Base-by-base conservation (phyloP, 2,329 filamentous ascomycete species). In the Calonectria pseudoreteaudii region DNA sequence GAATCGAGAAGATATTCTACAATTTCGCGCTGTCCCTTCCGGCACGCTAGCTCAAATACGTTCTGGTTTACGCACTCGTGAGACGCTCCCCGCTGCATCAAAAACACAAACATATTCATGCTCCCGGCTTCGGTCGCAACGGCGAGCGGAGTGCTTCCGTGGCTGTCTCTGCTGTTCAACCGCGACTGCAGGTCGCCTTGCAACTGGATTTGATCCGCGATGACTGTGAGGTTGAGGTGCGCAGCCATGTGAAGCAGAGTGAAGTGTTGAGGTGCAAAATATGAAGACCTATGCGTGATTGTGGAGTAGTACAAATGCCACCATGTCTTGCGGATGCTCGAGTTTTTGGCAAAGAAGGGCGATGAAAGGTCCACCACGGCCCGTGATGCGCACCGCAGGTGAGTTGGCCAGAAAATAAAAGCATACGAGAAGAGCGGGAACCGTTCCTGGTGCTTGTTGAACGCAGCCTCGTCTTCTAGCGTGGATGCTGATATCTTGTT, bases 1-100 rank as follows among this genome's bases (percentile, higher is more conserved):
- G 56, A 62, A 36, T 62, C 16, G 23, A 62, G 56, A 26, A 62
- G 56, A 18, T 62, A 62, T n/a, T 62, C 56, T 28, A 62, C 56
- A 28, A 62, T 62, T 20, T 62, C 34, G 34, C 56, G 23, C 10
- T 62, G 56, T 26, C 56, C 56, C 14, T 62, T 62, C 16, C 56
- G 56, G 10, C 56, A 62, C 2, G 56, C 56, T 1, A 62, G 34
- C 3, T 62, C 56, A 7, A 62, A 62, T 20, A 62, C 56, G 18
- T 62, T 62, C 6, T 62, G 56, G 34, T 62, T 62, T 8, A 62
- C 56, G 5, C 56, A 62, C 41, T 62, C 56, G 3, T 62, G 56
- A 13, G 56, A 62, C 26, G 56, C 56, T 3, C 56, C 56, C 5
- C 8, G 13, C 23, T 62, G 34, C 7, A 62, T 62, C 56, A 62